These are phyloP conservation scores for Colletotrichum aenigma DNA, from an alignment of 2,329 filamentous ascomycete genomes.

Conservation along the genomic window DNA sequence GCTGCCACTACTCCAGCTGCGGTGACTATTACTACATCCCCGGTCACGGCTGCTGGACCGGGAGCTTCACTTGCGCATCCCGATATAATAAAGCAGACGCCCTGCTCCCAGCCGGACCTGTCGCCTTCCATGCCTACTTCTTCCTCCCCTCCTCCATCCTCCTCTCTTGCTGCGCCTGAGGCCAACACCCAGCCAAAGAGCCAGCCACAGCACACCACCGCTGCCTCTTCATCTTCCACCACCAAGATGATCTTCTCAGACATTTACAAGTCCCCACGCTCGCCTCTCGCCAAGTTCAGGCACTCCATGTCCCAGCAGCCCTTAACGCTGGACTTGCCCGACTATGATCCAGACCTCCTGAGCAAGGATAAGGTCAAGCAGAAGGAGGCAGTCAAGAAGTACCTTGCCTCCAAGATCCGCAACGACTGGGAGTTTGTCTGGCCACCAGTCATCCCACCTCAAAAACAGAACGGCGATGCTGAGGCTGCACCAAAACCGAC, in stretches of 20 bases:
- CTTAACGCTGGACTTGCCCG: slow-evolving; percentile 34
- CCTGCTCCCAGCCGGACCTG: background rate
- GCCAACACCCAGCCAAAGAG: slow-evolving; percentile 2
- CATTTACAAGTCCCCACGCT: slow-evolving; percentile 60
- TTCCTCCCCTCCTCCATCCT: background rate
- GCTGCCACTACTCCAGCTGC: slow-evolving; percentile 5
- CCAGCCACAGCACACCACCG: background rate
- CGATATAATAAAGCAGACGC: slow-evolving; percentile 1
- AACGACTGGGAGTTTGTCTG: slow-evolving; percentile 66
- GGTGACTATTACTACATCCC: background rate
- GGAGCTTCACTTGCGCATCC: slow-evolving; percentile 11
- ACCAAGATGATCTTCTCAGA: slow-evolving; percentile 63
- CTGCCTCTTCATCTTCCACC: slow-evolving; percentile 13
- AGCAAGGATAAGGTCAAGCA: slow-evolving; percentile 67
- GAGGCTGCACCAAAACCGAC: background rate
- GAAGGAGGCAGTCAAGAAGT: slow-evolving; percentile 65
- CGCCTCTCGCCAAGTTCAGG: slow-evolving; percentile 57
- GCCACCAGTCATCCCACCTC: slow-evolving; percentile 40
- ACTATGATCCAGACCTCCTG: slow-evolving; percentile 65
- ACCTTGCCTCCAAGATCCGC: slow-evolving; percentile 57
- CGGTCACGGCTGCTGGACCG: background rate
- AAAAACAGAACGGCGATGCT: background rate
- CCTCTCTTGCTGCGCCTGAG: slow-evolving; percentile 1
- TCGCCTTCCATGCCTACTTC: background rate
- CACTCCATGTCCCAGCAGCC: slow-evolving; percentile 28